phyloP scores from a whole-genome alignment of 1,139 yeast genomes.

The Petasospora fabianii region DNA sequence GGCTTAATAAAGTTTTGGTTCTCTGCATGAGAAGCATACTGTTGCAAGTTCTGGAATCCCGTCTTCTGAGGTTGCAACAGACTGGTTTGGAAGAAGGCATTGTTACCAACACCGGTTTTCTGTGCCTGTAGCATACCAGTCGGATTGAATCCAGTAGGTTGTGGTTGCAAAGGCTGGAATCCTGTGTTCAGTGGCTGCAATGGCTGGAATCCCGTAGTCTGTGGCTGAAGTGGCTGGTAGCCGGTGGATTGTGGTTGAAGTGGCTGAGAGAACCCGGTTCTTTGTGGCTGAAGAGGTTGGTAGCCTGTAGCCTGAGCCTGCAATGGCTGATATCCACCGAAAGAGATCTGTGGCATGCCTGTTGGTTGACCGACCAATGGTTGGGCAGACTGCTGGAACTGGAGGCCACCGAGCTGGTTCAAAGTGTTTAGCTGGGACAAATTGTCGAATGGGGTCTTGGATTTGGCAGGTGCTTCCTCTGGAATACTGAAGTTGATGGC shows the following conservation, averaged over 20 bases:
- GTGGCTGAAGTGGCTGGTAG: slow-evolving; percentile 13
- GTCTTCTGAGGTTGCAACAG: slow-evolving; percentile 51
- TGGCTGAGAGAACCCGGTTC: slow-evolving; percentile 15
- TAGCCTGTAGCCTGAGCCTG: slow-evolving; percentile 38
- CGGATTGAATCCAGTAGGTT: slow-evolving; percentile 15
- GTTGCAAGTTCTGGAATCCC: slow-evolving; percentile 42
- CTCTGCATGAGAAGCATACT: slow-evolving; percentile 38
- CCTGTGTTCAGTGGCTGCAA: slow-evolving; percentile 15
- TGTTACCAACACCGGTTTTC: slow-evolving; percentile 34
- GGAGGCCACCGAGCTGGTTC: slow-evolving; percentile 26
- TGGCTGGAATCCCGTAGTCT: slow-evolving; percentile 14
- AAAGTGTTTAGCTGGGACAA: slow-evolving; percentile 23
- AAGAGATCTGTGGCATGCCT: slow-evolving; percentile 24
- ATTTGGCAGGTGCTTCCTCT: slow-evolving; percentile 40
- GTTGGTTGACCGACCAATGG: slow-evolving; percentile 24
- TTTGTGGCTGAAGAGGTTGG: slow-evolving; percentile 21
- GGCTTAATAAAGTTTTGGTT: slow-evolving; percentile 54
- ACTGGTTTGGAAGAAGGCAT: slow-evolving; percentile 57
- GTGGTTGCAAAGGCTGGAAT: slow-evolving; percentile 17
- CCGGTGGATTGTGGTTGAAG: slow-evolving; percentile 15
- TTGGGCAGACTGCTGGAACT: slow-evolving; percentile 24
- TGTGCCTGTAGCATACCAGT: slow-evolving; percentile 34
- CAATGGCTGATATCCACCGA: slow-evolving; percentile 24
- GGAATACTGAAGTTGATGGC: slow-evolving; percentile 81
- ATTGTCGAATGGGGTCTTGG: slow-evolving; percentile 31